phyloP scores from a whole-genome alignment of 2,329 filamentous ascomycete species.

The Alternaria rosae region DNA sequence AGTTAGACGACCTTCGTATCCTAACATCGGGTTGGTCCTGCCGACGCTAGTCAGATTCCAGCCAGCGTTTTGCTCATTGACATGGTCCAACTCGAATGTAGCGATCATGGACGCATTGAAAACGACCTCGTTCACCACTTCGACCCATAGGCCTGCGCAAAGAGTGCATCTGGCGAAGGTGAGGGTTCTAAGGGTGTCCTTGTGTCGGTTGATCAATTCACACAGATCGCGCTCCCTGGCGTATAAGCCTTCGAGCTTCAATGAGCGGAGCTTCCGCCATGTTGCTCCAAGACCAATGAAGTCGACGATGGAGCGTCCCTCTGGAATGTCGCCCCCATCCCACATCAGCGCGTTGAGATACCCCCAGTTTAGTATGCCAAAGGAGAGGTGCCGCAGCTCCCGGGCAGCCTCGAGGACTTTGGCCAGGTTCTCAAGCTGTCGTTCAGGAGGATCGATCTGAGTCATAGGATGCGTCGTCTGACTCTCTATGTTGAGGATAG shows the following conservation, averaged over 20 bases:
- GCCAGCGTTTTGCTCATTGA: constrained; percentile 27
- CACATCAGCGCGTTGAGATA: constrained; percentile 4
- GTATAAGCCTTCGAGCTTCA: constrained; percentile 32
- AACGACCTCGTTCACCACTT: constrained; percentile 37
- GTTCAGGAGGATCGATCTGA: neutral
- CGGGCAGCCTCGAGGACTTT: constrained; percentile 24
- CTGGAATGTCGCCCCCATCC: neutral
- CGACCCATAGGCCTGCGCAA: constrained; percentile 29
- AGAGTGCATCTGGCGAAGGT: constrained; percentile 26
- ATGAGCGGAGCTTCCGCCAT: constrained; percentile 32
- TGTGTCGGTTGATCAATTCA: constrained; percentile 29
- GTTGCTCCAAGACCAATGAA: constrained; percentile 24
- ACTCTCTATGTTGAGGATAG: neutral
- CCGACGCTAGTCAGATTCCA: neutral
- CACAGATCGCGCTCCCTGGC: constrained; percentile 25
- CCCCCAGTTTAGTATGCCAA: constrained; percentile 24
- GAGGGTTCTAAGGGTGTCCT: constrained; percentile 24
- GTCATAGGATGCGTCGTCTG: neutral
- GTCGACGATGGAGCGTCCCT: constrained; percentile 9
- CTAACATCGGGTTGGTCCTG: constrained; percentile 1
- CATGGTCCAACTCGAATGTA: constrained; percentile 26
- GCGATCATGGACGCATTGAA: constrained; percentile 22
- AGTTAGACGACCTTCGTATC: constrained; percentile 21
- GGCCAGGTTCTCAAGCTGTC: constrained; percentile 24
- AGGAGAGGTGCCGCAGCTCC: constrained; percentile 26